Evolutionary conservation across 2,329 filamentous ascomycete species (phyloP), one percentile per base, ranked within the genome.

Genomic region (Nothophoma quercina): DNA sequence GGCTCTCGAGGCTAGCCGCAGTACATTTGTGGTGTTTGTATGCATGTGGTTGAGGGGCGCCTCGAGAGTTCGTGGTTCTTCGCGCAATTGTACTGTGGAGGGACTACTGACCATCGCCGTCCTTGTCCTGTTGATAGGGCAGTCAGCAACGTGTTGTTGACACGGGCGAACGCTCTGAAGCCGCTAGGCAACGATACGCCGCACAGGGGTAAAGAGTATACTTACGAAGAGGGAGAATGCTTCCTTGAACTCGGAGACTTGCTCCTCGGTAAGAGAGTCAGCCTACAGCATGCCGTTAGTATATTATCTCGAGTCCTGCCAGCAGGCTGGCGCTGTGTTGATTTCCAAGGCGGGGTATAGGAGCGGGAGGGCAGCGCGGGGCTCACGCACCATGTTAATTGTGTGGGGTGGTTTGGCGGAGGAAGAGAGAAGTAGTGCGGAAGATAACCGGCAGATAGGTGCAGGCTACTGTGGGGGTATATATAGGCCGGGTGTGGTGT

Each of bases 181-280:
- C 54, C 45, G 55, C 59, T 47, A 70, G 70, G 67, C 69, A 68
- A 58, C 64, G 59, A 43, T 50, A 43, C 47, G 39, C 29, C 10
- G 44, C 51, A 49, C 29, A 18, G 34, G 32, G 57, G 50, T 29
- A 29, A 18, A 21, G 13, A 26, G 55, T 50, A 30, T 48, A 88
- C 95, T 88, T 88, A 99, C 95, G 81, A 99, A 99, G 66, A 99
- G 91, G 78, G 95, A 99, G 83, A 99, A 99, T 49, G 95, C 95
- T 84, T 99, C 95, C 90, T 98, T 99, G 85, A 98, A 99, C 84
- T 99, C 95, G 77, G 95, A 98, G 78, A 99, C 95, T 86, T 99
- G 95, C 83, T 99, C 95, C 85, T 99, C 95, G 71, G 95, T 98
- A 75, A 99, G 89, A 79, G 93, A 93, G 78, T 99, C 95, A 78